phyloP scores from a whole-genome alignment of 345 rosid species.

The Arabis alpina region DNA sequence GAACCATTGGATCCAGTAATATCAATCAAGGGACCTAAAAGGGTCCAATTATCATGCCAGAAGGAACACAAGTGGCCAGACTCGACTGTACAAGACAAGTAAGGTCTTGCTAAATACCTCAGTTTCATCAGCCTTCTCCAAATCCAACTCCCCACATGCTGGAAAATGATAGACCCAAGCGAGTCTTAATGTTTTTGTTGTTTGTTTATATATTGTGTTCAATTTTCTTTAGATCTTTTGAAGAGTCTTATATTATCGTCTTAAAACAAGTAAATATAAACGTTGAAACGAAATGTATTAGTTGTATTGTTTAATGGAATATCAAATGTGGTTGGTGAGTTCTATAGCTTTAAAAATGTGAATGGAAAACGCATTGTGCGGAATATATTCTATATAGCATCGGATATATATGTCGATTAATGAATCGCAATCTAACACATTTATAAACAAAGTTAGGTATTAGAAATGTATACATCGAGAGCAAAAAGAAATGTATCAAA shows the following conservation, averaged over 20 bases:
- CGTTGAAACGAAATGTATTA: neutral
- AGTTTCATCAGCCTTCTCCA: too few relatives aligned
- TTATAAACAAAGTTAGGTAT: slow-evolving; percentile 18
- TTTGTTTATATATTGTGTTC: too few relatives aligned
- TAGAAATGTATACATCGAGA: slow-evolving; percentile 1
- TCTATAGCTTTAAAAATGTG: slow-evolving; percentile 25
- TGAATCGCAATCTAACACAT: slow-evolving; percentile 18
- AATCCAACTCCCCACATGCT: too few relatives aligned
- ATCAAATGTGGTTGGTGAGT: slow-evolving; percentile 27
- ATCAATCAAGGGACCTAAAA: too few relatives aligned
- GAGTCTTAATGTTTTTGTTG: too few relatives aligned
- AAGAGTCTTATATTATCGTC: neutral
- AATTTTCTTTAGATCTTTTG: neutral
- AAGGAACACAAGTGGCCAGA: too few relatives aligned
- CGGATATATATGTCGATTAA: slow-evolving; percentile 1
- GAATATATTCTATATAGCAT: slow-evolving; percentile 3
- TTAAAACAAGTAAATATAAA: neutral
- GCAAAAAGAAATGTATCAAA: neutral
- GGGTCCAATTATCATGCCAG: too few relatives aligned
- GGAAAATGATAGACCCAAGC: too few relatives aligned
- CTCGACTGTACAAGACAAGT: too few relatives aligned
- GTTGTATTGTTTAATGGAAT: neutral
- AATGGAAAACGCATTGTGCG: slow-evolving; percentile 16
- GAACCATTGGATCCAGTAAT: too few relatives aligned
- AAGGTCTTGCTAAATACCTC: too few relatives aligned